These are phyloP conservation scores for Candida anglica DNA, from an alignment of 805 yeast species.

Conservation along the genomic window DNA sequence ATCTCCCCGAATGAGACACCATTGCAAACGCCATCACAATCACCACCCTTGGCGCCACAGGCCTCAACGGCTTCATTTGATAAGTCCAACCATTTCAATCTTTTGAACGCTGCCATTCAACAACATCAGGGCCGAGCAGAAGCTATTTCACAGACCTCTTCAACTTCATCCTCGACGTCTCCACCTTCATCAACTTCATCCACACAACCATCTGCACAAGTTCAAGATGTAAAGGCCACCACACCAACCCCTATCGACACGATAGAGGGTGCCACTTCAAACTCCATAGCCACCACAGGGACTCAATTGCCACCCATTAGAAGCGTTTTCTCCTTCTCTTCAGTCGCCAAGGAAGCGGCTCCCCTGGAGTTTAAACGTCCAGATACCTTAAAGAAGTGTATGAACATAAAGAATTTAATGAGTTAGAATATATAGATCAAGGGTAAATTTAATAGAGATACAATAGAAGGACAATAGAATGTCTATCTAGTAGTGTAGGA, in stretches of 20 bases:
- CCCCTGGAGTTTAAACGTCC: slow-evolving; percentile 1
- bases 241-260: background rate
- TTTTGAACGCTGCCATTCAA: slow-evolving; percentile 3
- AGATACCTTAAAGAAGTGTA: background rate
- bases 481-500: no score
- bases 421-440: background rate
- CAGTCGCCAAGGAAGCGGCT: slow-evolving; percentile 2
- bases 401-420: slow-evolving; percentile 2
- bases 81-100: background rate
- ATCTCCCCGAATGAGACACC: slow-evolving; percentile 46
- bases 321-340: slow-evolving; percentile 28
- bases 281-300: slow-evolving; percentile 32
- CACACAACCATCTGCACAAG: background rate
- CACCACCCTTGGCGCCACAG: slow-evolving; percentile 40
- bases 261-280: slow-evolving; percentile 5
- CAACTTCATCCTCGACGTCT: no score
- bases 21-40: slow-evolving; percentile 45
- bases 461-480: background rate
- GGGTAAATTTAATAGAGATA: background rate
- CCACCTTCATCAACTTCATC: no score
- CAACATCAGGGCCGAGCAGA: no score
- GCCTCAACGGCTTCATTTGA: slow-evolving; percentile 1
- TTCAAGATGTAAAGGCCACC: background rate
- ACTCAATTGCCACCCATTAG: slow-evolving; percentile 41
- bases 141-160: no score